These are phyloP conservation scores for Penicillium simplicissimum DNA, from an alignment of 495 filamentous ascomycete species.

Conservation along the genomic window DNA sequence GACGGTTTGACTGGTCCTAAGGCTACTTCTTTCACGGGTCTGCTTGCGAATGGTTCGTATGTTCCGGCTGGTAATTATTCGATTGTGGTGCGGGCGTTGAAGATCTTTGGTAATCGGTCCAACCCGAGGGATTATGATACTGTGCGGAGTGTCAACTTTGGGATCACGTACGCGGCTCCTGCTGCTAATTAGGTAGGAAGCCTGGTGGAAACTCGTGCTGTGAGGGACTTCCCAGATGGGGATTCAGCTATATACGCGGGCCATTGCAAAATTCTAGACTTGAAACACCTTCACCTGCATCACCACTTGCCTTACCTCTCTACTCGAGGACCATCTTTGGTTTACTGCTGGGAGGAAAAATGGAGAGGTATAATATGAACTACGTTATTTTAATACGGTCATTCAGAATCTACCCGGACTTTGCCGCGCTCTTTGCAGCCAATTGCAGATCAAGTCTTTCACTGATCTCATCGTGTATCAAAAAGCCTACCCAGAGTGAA, in stretches of 20 bases:
- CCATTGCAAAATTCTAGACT: background rate
- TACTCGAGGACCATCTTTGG: background rate
- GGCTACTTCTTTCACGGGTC: conserved; percentile 13
- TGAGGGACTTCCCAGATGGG: background rate
- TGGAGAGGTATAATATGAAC: background rate
- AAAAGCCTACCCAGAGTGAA: too few species aligned
- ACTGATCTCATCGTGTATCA: too few species aligned
- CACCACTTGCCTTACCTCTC: background rate
- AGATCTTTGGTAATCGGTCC: conserved; percentile 22
- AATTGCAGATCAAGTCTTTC: too few species aligned
- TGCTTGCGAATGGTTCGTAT: conserved; percentile 29
- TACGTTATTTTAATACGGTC: background rate
- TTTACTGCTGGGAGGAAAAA: background rate
- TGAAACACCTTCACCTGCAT: background rate
- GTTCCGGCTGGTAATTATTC: conserved; percentile 32
- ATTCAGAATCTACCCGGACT: background rate
- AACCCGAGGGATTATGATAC: conserved; percentile 20
- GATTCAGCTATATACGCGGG: too few species aligned
- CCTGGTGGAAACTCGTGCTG: background rate
- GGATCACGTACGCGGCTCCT: background rate
- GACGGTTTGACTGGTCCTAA: background rate
- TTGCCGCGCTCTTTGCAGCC: too few species aligned
- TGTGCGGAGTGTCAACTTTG: conserved; percentile 17
- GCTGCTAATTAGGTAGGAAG: background rate
- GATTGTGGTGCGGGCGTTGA: conserved; percentile 23